phyloP scores from a whole-genome alignment of 1,139 yeast species.

The Chernovozyma aurita region DNA sequence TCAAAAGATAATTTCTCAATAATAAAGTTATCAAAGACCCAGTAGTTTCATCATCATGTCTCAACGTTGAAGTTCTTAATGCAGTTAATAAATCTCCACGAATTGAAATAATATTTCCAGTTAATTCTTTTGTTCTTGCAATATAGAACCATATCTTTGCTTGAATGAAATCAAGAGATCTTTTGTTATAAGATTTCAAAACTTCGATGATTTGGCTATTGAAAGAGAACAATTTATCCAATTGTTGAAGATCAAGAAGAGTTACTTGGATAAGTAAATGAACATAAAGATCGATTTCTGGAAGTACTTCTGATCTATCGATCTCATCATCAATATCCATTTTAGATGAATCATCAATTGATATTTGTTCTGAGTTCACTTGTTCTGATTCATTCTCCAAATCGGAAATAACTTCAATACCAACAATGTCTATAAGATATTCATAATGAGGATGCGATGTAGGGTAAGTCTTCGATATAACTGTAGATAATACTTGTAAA shows the following conservation, averaged over 20 bases:
- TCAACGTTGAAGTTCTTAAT: slow-evolving; percentile 82
- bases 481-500: slow-evolving; percentile 43
- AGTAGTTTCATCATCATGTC: slow-evolving; percentile 90
- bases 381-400: slow-evolving; percentile 7
- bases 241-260: slow-evolving; percentile 59
- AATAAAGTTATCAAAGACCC: slow-evolving; percentile 82
- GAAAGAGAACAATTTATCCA: slow-evolving; percentile 47
- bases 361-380: slow-evolving; percentile 3
- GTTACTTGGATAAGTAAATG: slow-evolving; percentile 76
- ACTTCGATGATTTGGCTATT: slow-evolving; percentile 52
- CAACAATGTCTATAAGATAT: slow-evolving; percentile 39
- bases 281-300: slow-evolving; percentile 78
- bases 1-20: slow-evolving; percentile 70
- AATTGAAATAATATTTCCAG: slow-evolving; percentile 53
- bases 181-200: slow-evolving; percentile 64
- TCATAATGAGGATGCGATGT: slow-evolving; percentile 36
- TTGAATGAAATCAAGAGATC: slow-evolving; percentile 80
- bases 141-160: slow-evolving; percentile 95
- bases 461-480: slow-evolving; percentile 55
- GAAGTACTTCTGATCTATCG: slow-evolving; percentile 36
- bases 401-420: slow-evolving; percentile 2
- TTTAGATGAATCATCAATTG: slow-evolving; percentile 20
- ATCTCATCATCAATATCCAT: slow-evolving; percentile 23
- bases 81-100: slow-evolving; percentile 69
- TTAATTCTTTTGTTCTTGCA: slow-evolving; percentile 70